These are phyloP conservation scores for Chimonanthus praecox DNA, from an alignment of 164 flowering plant genomes.

Conservation along the genomic window DNA sequence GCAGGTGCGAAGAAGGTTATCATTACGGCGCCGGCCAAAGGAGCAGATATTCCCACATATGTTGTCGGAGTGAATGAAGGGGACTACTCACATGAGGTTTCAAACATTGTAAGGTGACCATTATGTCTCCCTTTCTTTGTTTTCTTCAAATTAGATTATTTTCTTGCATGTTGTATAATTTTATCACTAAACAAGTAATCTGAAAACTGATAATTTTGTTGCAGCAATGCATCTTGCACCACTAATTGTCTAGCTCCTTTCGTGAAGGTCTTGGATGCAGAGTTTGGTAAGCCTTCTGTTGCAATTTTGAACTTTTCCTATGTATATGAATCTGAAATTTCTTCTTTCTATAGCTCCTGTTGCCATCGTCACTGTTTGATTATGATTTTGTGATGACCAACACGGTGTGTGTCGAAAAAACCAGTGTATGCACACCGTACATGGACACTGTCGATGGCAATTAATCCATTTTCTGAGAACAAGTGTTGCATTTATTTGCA, in stretches of 20 bases:
- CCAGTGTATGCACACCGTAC: background rate
- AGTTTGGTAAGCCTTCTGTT: constrained; percentile 56
- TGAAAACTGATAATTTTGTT: background rate
- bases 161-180: background rate
- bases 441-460: background rate
- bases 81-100: constrained; percentile 71
- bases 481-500: constrained; percentile 22
- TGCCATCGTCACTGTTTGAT: background rate
- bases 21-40: constrained; percentile 97
- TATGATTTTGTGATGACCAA: background rate
- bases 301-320: background rate
- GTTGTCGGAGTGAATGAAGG: constrained; percentile 90
- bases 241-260: constrained; percentile 98
- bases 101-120: constrained; percentile 71
- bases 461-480: background rate
- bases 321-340: background rate
- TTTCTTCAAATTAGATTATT: background rate
- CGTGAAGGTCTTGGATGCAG: constrained; percentile 85
- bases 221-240: constrained; percentile 99
- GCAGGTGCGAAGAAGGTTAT: constrained; percentile 99
- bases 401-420: background rate
- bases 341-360: background rate
- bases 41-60: constrained; percentile 95
- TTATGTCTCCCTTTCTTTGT: background rate
- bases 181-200: background rate